Base-by-base conservation (phyloP, 179 eudicot genomes). In the Carnegiea gigantea region DNA sequence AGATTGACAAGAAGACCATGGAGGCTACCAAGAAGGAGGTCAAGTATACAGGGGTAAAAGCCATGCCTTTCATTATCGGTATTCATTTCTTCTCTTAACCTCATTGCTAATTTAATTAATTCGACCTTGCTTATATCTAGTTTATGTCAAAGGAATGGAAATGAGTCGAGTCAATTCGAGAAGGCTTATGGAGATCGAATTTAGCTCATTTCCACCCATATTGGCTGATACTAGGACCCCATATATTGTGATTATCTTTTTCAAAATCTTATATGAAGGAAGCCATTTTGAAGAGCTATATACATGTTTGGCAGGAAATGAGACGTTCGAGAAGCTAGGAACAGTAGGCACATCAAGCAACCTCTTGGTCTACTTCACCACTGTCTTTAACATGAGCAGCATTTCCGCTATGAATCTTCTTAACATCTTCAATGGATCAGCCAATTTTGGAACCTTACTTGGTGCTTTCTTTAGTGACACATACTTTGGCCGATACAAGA, bases 261-360 rank as follows among this genome's bases (percentile, higher is more conserved):
- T 40, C 44, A 40, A 57, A 57, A 57, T 57, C n/a, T 57, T 57
- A 9, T 57, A 57, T 57, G 62, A 57, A 57, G n/a, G 62, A 57
- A 57, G 5, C n/a, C 62, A 23, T 1, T 62, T 62, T 62, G 10
- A 23, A 62, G 13, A 9, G 11, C 30, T n/a, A 24, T 2, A 62
- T 11, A 62, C 68, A 62, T 62, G 6, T 62, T 62, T 33, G 77
- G 74, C 77, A 92, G 96, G 96, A 33, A 92, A 92, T 60, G 96
- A 92, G 86, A 85, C 91, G 1, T 92, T 92, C 79, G 96, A 92
- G 79, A 92, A 92, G 90, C 81, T 92, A 54, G 97, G 97, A 76
- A 88, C 93, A 9, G 77, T 92, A 44, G 97, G 97, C 13, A 91
- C 92, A 65, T 77, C 86, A 24, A 72, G 84, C 60, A 92, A 92